Evolutionary conservation across 345 rosid species (phyloP).

Genomic region (Sonneratia caseolaris): DNA sequence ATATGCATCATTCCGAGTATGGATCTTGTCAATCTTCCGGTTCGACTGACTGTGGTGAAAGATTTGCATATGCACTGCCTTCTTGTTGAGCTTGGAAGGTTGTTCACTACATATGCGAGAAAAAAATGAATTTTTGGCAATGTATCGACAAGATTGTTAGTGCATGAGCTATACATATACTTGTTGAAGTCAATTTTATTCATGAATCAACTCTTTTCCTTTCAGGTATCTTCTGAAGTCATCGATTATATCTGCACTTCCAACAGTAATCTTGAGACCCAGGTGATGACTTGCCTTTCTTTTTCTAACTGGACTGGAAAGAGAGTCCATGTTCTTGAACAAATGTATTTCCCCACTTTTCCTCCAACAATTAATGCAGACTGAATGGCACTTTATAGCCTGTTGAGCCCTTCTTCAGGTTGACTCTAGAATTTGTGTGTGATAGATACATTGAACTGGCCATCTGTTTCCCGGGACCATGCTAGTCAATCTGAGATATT

Average conservation of each 20-base stretch:
- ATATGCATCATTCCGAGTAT: slow-evolving; percentile 72
- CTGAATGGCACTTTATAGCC: background rate
- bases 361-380: background rate
- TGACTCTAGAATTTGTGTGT: background rate
- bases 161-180: background rate
- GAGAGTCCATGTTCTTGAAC: background rate
- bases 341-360: background rate
- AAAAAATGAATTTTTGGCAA: background rate
- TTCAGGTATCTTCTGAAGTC: slow-evolving; percentile 57
- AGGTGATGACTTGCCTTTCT: slow-evolving; percentile 27
- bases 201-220: background rate
- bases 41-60: background rate
- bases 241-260: slow-evolving; percentile 63
- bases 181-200: background rate
- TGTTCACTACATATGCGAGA: no score
- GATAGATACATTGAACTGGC: background rate
- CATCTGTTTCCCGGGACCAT: background rate
- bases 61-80: background rate
- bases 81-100: background rate
- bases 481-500: background rate
- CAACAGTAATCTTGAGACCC: slow-evolving; percentile 41
- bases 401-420: background rate
- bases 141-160: background rate
- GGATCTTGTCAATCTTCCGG: slow-evolving; percentile 3
- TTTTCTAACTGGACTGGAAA: background rate